A percentile compares a stretch with the other conserved stretches of the same genome.
phyloP scores from a whole-genome alignment of 106 monocot species.

The Acorus gramineus region DNA sequence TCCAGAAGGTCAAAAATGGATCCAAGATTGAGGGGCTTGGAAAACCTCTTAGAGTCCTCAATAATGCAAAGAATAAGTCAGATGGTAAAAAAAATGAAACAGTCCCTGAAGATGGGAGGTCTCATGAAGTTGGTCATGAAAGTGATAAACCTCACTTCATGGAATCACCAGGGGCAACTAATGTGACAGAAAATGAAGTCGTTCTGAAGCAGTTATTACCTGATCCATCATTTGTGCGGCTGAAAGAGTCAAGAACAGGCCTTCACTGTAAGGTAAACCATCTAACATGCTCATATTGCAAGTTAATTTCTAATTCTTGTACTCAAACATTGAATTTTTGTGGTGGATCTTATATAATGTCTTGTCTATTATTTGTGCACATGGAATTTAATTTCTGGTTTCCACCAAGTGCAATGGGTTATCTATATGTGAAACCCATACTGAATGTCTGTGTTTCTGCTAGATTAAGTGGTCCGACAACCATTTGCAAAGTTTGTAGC shows the following conservation, averaged over 20 bases:
- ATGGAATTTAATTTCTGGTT: no score
- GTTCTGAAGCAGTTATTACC: conserved; percentile 58
- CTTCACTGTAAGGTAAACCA: conserved; percentile 80
- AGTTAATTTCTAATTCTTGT: no score
- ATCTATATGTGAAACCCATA: no score
- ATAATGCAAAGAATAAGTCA: conserved; percentile 49
- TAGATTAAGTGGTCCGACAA: no score
- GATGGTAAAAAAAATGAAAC: conserved; percentile 25
- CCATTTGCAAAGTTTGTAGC: no score
- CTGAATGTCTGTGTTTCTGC: no score
- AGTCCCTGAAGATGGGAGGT: conserved; percentile 14
- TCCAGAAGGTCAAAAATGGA: conserved; percentile 44
- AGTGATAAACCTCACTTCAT: conserved; percentile 2
- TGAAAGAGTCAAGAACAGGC: conserved; percentile 88
- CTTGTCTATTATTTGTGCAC: no score
- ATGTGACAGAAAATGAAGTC: conserved; percentile 30
- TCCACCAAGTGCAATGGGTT: no score
- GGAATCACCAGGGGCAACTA: conserved; percentile 24
- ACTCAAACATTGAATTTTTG: no score
- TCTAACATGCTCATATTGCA: no score
- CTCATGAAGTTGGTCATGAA: conserved; percentile 6
- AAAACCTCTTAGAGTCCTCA: conserved; percentile 86
- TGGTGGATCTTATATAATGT: no score
- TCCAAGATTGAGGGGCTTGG: conserved; percentile 90
- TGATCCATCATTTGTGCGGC: conserved; percentile 57